Evolutionary conservation across 2,329 filamentous ascomycete genomes (phyloP).

Genomic region (Lasiodiplodia citricola): DNA sequence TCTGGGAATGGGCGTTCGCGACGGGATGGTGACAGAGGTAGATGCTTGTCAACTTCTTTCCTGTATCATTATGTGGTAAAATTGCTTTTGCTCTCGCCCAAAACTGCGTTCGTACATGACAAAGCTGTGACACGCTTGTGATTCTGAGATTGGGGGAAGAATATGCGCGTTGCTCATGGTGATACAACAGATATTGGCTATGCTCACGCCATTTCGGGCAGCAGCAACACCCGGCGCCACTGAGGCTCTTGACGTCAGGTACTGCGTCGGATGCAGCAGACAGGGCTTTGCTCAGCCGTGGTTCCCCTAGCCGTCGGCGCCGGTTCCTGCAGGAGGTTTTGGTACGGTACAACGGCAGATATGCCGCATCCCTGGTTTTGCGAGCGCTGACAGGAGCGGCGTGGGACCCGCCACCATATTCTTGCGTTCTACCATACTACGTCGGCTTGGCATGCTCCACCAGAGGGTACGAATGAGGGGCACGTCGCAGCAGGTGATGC

Average conservation of each 20-base stretch:
- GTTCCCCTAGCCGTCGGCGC: constrained; percentile 9
- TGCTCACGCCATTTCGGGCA: constrained; percentile 1
- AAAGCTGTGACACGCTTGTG: neutral
- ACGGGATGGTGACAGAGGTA: neutral
- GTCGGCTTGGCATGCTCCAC: neutral
- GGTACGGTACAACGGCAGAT: constrained; percentile 17
- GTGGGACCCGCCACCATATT: neutral
- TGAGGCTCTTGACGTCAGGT: constrained; percentile 7
- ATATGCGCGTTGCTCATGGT: neutral
- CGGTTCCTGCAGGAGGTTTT: constrained; percentile 8
- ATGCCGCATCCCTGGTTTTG: constrained; percentile 1
- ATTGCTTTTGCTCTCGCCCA: constrained; percentile 23
- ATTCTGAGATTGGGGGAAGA: neutral
- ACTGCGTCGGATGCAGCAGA: neutral
- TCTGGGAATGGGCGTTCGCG: constrained; percentile 8
- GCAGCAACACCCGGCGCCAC: constrained; percentile 9
- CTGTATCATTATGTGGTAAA: constrained; percentile 25
- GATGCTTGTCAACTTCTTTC: constrained; percentile 16
- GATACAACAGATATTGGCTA: constrained; percentile 4
- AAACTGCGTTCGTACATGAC: neutral
- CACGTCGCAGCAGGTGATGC: neutral
- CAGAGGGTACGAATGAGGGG: neutral
- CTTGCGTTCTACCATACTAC: neutral
- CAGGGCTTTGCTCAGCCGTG: constrained; percentile 2
- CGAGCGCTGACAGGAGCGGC: neutral